phyloP scores from a whole-genome alignment of 108 stramenopile species.

The Nitzschia sp. region DNA sequence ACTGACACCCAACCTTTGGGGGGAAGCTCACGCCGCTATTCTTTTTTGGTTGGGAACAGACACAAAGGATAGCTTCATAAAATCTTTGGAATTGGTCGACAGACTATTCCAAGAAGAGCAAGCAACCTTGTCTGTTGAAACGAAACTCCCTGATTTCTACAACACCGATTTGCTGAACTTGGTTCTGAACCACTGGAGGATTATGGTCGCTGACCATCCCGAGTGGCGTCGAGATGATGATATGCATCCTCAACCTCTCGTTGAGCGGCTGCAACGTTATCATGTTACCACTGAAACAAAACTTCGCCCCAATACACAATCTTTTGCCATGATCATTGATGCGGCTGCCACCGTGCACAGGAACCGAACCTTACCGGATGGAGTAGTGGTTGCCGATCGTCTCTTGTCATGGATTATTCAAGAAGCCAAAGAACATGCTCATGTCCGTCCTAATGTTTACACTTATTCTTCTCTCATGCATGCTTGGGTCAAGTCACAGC shows the following conservation, averaged over 20 bases:
- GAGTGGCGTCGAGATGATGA: neutral
- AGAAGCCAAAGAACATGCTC: slow-evolving; percentile 6
- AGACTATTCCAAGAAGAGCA: slow-evolving; percentile 32
- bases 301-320: slow-evolving; percentile 35
- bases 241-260: slow-evolving; percentile 13
- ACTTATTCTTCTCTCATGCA: slow-evolving; percentile 73
- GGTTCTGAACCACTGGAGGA: slow-evolving; percentile 38
- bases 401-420: slow-evolving; percentile 23
- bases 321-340: slow-evolving; percentile 39
- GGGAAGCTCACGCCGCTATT: slow-evolving; percentile 26
- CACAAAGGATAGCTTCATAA: slow-evolving; percentile 7
- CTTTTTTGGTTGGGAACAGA: slow-evolving; percentile 20
- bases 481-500: slow-evolving; percentile 60
- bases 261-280: slow-evolving; percentile 13
- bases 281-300: slow-evolving; percentile 7
- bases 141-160: slow-evolving; percentile 20
- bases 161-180: slow-evolving; percentile 31
- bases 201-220: slow-evolving; percentile 3
- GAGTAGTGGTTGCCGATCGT: slow-evolving; percentile 13
- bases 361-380: slow-evolving; percentile 11
- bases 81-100: slow-evolving; percentile 29
- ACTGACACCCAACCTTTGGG: slow-evolving; percentile 20
- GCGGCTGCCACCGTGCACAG: slow-evolving; percentile 16
- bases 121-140: neutral
- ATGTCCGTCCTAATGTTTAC: slow-evolving; percentile 34